Evolutionary conservation across 139 green algal genomes (phyloP), one percentile per base, ranked within the genome.

Genomic region (Pycnococcus provasolii): DNA sequence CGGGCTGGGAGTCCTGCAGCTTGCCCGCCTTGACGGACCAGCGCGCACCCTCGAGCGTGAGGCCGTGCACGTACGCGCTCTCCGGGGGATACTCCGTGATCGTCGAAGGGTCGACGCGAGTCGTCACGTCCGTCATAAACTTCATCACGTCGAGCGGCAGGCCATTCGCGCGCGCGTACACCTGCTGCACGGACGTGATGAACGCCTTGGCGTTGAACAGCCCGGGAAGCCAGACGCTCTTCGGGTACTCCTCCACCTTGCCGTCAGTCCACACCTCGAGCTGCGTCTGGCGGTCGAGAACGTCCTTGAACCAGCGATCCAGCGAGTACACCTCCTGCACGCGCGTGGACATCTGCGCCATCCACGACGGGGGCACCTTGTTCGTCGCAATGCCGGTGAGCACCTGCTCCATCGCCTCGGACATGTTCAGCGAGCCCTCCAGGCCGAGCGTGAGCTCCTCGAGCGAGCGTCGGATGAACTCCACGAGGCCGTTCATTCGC

Each of bases 171-270:
- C 87, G 84, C 3, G 87, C 87, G 68, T 87, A 90, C 26, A 80
- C 88, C 82, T 94, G 87, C 83, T 90, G 89, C 45, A 94, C 87
- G 4, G 87, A 84, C 2, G 87, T 91, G 40, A 94, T 70, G 80
- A 90, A 94, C 42, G 87, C 87, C 84, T 94, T 91, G 60, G 87
- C 81, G 75, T 94, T 94, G 78, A 94, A 91, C 42, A 94, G 67
- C 7, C 85, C 85, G 43, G 84, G 80, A 42, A 94, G 76, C 85
- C 87, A 94, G 13, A 90, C 80, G 43, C 45, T 79, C 54, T 76
- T 63, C 13, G 85, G 87, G 4, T 76, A 83, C 26, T 26, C 26
- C 45, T 81, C 62, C 11, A 91, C 73, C 48, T 71, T 76, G 62
- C 81, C 80, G 3, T 70, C 45, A 1, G 85, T 90, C 87, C 87